Evolutionary conservation across 768 basidiomycete genomes (phyloP), one percentile per base, ranked within the genome.

Genomic region (Amanita rubescens): DNA sequence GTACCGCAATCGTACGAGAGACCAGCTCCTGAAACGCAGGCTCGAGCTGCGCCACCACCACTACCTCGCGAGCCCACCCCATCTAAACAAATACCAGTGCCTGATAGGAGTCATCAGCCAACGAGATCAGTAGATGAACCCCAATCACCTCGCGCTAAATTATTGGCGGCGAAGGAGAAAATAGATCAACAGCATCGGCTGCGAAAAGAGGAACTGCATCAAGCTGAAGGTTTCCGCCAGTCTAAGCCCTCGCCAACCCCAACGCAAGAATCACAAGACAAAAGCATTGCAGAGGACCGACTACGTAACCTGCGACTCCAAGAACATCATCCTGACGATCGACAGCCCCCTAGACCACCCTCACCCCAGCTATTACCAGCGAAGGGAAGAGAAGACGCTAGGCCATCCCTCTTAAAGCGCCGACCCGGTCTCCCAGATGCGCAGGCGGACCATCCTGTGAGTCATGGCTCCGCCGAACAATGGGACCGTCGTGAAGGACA

Each of bases 61-160:
- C 46, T 62, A 11, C 65, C 67, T 1, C 62, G 65, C 17, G 66
- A 68, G 24, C 68, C 66, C 2, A 55, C 62, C 27, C 60, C 66
- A 9, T 60, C 34, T 25, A 15, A n/a, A 15, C 24, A 45, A 5
- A 24, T 25, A 25, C 24, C 12, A 10, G 43, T 24, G 8, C 27
- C 27, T 3, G 27, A 30, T 32, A 30, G 25, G 44, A 14, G 2
- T 32, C 5, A 46, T 30, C 44, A 32, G 27, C 47, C 17, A 22
- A 19, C 15, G 10, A 49, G 34, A 20, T 5, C 47, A 22, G 14
- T 34, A 35, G 27, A n/a, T 11, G 44, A 46, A 17, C 17, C 44
- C 9, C 14, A 45, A 25, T 45, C 25, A n/a, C 14, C 44, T 0
- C 44, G 30, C 3, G 44, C 44, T 11, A 46, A 46, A n/a, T 19